Conservation (phyloP, 768 basidiomycete species). For the Omphalotus guepiniiformis region DNA sequence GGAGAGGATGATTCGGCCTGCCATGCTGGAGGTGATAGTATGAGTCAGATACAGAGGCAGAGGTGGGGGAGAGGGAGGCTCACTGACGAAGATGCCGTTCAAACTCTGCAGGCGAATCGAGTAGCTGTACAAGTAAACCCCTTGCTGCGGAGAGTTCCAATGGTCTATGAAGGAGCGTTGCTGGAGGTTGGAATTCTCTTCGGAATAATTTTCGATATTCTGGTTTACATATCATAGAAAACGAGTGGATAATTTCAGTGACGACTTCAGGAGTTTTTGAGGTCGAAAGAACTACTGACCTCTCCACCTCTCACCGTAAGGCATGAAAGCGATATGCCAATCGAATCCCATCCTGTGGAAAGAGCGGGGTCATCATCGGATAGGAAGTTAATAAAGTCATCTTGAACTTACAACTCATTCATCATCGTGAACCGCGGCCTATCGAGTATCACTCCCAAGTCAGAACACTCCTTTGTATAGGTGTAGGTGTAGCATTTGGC, state of each 20-base stretch:
- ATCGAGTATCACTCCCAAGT: too few relatives aligned
- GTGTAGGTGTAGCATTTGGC: neutral
- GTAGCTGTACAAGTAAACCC: too few relatives aligned
- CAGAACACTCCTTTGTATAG: neutral
- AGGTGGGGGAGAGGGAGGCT: too few relatives aligned
- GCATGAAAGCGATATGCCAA: conserved; percentile 19
- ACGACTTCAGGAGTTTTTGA: too few relatives aligned
- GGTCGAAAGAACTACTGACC: neutral
- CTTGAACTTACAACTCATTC: neutral
- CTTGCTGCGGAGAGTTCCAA: too few relatives aligned
- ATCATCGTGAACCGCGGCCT: conserved; percentile 1
- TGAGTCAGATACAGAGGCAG: too few relatives aligned
- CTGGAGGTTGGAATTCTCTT: conserved; percentile 1
- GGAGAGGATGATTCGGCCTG: conserved; percentile 27
- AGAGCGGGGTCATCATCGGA: neutral
- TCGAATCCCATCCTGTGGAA: conserved; percentile 17
- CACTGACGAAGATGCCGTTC: neutral
- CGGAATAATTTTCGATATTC: neutral
- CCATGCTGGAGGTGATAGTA: too few relatives aligned
- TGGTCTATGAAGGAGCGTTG: neutral
- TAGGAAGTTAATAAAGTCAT: neutral
- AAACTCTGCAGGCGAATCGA: neutral
- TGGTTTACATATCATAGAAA: too few relatives aligned
- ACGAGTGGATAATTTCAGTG: too few relatives aligned
- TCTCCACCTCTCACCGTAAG: conserved; percentile 27